Percentiles rank a stretch among this genome's conserved stretches.
These are phyloP conservation scores for Venturia carpophila DNA, from an alignment of 2,329 filamentous ascomycete species.

Conservation along the genomic window DNA sequence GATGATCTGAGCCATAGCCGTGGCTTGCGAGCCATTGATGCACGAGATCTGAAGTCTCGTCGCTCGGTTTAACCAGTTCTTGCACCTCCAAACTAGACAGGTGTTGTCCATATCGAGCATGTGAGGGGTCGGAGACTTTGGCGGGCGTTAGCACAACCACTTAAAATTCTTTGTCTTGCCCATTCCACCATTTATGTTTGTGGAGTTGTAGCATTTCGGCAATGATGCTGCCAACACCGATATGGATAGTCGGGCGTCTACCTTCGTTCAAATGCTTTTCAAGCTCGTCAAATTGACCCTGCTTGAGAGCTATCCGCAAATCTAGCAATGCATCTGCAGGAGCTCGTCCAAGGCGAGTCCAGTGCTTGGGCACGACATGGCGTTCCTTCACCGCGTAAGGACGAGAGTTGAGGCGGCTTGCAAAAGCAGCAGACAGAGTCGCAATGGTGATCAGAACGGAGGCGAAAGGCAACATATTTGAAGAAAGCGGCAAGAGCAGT, in stretches of 20 bases:
- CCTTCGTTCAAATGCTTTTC: slow-evolving; percentile 49
- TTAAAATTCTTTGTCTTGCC: background rate
- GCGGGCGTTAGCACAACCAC: background rate
- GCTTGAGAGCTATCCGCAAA: slow-evolving; percentile 52
- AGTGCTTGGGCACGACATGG: slow-evolving; percentile 45
- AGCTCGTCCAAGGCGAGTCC: slow-evolving; percentile 42
- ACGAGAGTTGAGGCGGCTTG: slow-evolving; percentile 1
- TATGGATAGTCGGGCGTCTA: background rate
- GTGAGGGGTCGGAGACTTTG: slow-evolving; percentile 38
- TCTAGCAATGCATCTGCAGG: slow-evolving; percentile 43
- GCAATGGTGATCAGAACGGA: slow-evolving; percentile 4
- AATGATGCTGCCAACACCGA: no score
- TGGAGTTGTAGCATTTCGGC: no score
- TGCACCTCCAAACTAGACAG: slow-evolving; percentile 54
- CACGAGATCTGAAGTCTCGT: slow-evolving; percentile 43
- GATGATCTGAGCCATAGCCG: slow-evolving; percentile 38
- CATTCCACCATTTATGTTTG: no score
- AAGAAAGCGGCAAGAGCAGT: background rate
- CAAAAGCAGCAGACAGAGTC: slow-evolving; percentile 1
- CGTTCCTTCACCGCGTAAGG: slow-evolving; percentile 49
- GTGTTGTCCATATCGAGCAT: slow-evolving; percentile 53
- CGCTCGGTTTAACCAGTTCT: slow-evolving; percentile 44
- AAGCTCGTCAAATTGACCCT: slow-evolving; percentile 48
- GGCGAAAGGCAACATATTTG: slow-evolving; percentile 10
- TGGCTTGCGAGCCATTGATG: slow-evolving; percentile 48